These are phyloP conservation scores for Geranomyces variabilis DNA, from an alignment of 192 early-diverging fungal species.

Conservation along the genomic window DNA sequence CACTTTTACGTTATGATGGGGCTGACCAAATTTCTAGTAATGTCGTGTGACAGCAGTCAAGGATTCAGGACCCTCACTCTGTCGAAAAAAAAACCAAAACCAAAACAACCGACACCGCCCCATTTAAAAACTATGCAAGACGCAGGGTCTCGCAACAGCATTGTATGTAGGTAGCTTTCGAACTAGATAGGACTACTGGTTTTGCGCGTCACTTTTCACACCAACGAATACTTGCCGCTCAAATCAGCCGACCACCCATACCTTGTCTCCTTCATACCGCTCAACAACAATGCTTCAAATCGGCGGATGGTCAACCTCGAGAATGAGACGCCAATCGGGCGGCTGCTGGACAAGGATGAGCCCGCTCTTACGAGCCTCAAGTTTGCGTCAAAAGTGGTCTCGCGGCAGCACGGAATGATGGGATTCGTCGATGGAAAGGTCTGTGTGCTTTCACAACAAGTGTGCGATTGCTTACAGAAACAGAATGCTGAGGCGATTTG, in stretches of 20 bases:
- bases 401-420: constrained; percentile 25
- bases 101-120: no score
- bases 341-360: constrained; percentile 19
- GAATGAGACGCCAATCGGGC: constrained; percentile 8
- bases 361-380: constrained; percentile 12
- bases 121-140: no score
- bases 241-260: constrained; percentile 15
- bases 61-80: no score
- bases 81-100: no score
- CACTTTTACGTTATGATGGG: no score
- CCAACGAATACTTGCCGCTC: background rate
- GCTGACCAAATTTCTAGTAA: no score
- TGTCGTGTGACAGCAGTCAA: no score
- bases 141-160: no score
- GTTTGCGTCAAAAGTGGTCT: constrained; percentile 31
- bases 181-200: no score
- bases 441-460: background rate
- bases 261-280: constrained; percentile 24
- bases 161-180: no score
- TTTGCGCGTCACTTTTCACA: background rate
- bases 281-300: constrained; percentile 20
- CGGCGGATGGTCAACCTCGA: constrained; percentile 18
- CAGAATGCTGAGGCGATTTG: background rate
- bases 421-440: constrained; percentile 15
- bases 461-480: background rate